phyloP scores from a whole-genome alignment of 106 monocot genomes.

The Phalaenopsis aphrodite region DNA sequence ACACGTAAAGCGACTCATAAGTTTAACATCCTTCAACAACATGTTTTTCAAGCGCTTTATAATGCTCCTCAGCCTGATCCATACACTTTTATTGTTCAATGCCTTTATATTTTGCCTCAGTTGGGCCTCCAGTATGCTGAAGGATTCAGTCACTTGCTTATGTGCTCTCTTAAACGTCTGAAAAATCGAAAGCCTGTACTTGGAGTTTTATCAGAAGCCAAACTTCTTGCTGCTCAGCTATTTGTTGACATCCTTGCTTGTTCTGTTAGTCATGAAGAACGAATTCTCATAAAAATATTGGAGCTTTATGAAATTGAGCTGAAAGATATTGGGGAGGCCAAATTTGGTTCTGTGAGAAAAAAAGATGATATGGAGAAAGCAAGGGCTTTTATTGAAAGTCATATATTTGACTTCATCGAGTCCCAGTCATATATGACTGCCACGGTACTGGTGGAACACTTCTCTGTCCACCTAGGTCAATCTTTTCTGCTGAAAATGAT shows the following conservation, averaged over 20 bases:
- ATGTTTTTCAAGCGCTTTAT: constrained; percentile 47
- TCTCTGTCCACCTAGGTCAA: constrained; percentile 36
- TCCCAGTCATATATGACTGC: constrained; percentile 76
- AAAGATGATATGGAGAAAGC: constrained; percentile 33
- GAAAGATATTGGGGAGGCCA: constrained; percentile 57
- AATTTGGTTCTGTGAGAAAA: constrained; percentile 28
- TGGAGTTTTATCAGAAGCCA: constrained; percentile 48
- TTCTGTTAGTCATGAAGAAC: constrained; percentile 63
- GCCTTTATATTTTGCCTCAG: constrained; percentile 73
- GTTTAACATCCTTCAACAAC: constrained; percentile 71
- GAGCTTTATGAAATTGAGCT: constrained; percentile 65
- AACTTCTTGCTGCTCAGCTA: constrained; percentile 45
- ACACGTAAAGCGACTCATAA: constrained; percentile 77
- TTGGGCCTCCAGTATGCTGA: constrained; percentile 73
- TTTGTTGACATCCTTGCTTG: constrained; percentile 55
- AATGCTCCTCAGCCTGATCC: constrained; percentile 59
- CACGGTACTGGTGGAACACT: constrained; percentile 54
- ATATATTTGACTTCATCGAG: constrained; percentile 44
- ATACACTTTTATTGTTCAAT: constrained; percentile 61
- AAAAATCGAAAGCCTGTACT: constrained; percentile 21
- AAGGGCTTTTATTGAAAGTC: constrained; percentile 30
- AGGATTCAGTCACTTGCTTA: constrained; percentile 87
- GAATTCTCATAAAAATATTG: constrained; percentile 68
- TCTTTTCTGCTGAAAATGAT: constrained; percentile 64
- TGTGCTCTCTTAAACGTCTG: constrained; percentile 62